Percentiles rank a stretch among this genome's conserved stretches.
Conservation (phyloP, 2,329 filamentous ascomycete genomes). For the Fusarium sp. region DNA sequence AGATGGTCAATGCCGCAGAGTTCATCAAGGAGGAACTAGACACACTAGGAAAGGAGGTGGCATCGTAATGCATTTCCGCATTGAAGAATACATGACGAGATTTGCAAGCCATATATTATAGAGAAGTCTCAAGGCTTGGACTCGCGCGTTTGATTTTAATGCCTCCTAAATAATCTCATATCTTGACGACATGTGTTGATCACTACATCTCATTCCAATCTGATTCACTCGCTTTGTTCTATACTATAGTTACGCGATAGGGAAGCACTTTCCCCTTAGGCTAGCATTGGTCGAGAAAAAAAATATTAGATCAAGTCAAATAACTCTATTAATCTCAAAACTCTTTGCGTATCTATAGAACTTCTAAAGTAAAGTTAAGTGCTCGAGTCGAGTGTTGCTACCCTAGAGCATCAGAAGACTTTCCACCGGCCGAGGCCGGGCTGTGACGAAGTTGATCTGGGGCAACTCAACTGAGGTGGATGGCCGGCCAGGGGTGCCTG, state of each 20-base stretch:
- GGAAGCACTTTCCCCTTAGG: neutral
- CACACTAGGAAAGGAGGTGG: slow-evolving; percentile 70
- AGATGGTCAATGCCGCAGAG: slow-evolving; percentile 77
- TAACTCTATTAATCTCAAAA: neutral
- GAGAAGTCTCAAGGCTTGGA: neutral
- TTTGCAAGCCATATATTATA: neutral
- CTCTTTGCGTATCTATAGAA: neutral
- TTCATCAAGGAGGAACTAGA: slow-evolving; percentile 75
- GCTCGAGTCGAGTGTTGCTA: neutral
- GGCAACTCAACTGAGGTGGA: neutral
- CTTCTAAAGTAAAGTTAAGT: too few species aligned
- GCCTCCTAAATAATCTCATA: too few species aligned
- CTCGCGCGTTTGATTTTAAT: too few species aligned
- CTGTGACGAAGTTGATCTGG: neutral
- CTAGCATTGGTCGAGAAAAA: neutral
- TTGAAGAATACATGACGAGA: slow-evolving; percentile 44
- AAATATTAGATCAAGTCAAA: neutral
- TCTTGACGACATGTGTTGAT: too few species aligned
- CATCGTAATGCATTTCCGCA: slow-evolving; percentile 47
- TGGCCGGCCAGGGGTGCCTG: slow-evolving; percentile 17
- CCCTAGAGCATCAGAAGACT: slow-evolving; percentile 5
- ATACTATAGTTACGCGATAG: too few species aligned
- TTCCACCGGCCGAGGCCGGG: neutral
- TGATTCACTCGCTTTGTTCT: too few species aligned
- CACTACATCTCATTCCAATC: too few species aligned